Evolutionary conservation across 2,329 filamentous ascomycete genomes (phyloP).

Genomic region (Hypoxylon sp.): DNA sequence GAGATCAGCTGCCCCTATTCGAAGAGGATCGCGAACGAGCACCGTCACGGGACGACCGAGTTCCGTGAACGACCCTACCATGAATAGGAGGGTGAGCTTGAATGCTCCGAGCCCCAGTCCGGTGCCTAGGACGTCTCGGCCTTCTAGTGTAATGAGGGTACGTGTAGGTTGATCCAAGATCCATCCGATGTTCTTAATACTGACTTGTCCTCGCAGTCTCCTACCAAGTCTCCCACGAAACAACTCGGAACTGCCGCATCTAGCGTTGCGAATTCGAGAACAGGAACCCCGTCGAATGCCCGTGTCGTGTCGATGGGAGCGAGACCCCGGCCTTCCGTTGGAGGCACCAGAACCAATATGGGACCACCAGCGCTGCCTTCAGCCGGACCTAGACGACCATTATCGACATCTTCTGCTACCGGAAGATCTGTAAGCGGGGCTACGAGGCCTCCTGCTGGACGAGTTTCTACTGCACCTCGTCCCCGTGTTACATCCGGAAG

Average conservation of each 20-base stretch:
- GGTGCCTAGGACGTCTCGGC: slow-evolving; percentile 69
- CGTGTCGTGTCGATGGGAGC: slow-evolving; percentile 61
- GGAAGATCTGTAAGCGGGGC: slow-evolving; percentile 53
- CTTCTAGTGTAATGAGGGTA: slow-evolving; percentile 71
- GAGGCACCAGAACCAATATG: slow-evolving; percentile 74
- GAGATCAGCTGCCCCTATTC: slow-evolving; percentile 57
- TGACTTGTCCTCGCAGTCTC: slow-evolving; percentile 69
- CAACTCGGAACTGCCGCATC: slow-evolving; percentile 71
- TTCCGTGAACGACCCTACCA: slow-evolving; percentile 68
- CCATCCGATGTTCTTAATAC: slow-evolving; percentile 16
- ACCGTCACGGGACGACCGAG: slow-evolving; percentile 61
- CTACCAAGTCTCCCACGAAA: slow-evolving; percentile 85
- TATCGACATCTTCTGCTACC: slow-evolving; percentile 61
- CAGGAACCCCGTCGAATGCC: slow-evolving; percentile 74
- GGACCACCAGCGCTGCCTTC: slow-evolving; percentile 72
- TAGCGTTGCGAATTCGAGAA: slow-evolving; percentile 73
- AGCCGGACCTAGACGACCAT: slow-evolving; percentile 60
- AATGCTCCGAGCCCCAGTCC: slow-evolving; percentile 82
- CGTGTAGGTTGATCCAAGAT: slow-evolving; percentile 49
- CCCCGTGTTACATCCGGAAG: slow-evolving; percentile 60
- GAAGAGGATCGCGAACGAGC: slow-evolving; percentile 56
- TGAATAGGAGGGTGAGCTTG: slow-evolving; percentile 76
- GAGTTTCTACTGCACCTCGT: slow-evolving; percentile 57
- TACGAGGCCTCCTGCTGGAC: slow-evolving; percentile 59
- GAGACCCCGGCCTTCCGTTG: slow-evolving; percentile 70